Evolutionary conservation across 352 stramenopile genomes (phyloP).

Genomic region (Globisporangium alternatum): DNA sequence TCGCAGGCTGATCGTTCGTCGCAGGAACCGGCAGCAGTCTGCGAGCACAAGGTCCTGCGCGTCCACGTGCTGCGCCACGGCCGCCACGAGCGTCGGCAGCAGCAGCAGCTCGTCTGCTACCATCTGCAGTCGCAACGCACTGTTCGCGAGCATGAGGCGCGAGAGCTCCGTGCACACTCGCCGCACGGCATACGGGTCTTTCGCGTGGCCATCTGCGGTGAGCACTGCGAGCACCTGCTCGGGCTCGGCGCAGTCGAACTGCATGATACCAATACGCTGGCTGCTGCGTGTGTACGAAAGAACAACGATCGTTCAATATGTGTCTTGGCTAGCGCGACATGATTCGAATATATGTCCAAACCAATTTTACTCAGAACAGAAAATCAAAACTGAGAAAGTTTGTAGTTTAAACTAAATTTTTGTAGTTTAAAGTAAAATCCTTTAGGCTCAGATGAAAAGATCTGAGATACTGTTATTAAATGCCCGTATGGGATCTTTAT

Average conservation of each 20-base stretch:
- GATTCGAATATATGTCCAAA: no score
- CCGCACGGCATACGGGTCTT: slow-evolving; percentile 50
- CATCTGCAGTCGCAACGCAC: slow-evolving; percentile 28
- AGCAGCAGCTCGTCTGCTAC: slow-evolving; percentile 33
- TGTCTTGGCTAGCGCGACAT: no score
- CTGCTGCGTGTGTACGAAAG: not conserved
- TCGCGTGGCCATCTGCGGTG: slow-evolving; percentile 15
- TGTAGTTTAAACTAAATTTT: no score
- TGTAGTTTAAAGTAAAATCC: no score
- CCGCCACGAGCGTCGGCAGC: slow-evolving; percentile 26
- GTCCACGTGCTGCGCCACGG: slow-evolving; percentile 29
- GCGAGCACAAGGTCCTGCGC: slow-evolving; percentile 32
- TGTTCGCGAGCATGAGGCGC: slow-evolving; percentile 38
- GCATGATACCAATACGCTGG: slow-evolving; percentile 27
- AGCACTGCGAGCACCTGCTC: slow-evolving; percentile 33
- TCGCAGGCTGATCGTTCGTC: slow-evolving; percentile 45
- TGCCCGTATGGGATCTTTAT: no score
- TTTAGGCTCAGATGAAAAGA: no score
- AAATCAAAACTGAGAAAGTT: no score
- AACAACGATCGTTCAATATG: no score
- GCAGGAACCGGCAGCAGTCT: slow-evolving; percentile 45
- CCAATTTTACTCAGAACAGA: no score
- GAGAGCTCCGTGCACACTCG: slow-evolving; percentile 50
- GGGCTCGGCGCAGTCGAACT: slow-evolving; percentile 55
- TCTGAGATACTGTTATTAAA: no score